Evolutionary conservation across 345 rosid genomes (phyloP).

Genomic region (Eucalyptus brandiana): DNA sequence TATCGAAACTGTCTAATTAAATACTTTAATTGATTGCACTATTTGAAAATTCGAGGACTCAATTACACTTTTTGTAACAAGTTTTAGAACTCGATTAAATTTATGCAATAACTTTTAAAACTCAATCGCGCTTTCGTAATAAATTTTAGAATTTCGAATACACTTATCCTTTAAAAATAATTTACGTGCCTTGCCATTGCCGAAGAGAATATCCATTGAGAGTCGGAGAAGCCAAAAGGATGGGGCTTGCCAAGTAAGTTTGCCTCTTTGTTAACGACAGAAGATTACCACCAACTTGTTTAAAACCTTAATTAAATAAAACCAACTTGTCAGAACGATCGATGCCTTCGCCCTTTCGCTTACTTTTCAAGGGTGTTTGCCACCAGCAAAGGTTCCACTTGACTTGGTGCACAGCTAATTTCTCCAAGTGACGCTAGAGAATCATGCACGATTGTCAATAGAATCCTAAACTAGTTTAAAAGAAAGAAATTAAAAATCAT

Average conservation of each 20-base stretch:
- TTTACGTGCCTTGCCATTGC: not conserved
- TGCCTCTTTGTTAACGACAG: not conserved
- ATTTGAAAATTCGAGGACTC: too few relatives aligned
- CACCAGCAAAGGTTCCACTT: not conserved
- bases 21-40: not conserved
- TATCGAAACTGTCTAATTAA: rapidly evolving
- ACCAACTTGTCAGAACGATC: not conserved
- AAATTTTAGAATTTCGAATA: too few relatives aligned
- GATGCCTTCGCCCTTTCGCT: not conserved
- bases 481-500: not conserved
- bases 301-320: not conserved
- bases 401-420: not conserved
- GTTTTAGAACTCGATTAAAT: too few relatives aligned
- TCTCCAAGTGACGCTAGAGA: not conserved
- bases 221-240: not conserved
- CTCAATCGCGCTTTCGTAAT: rapidly evolving
- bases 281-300: not conserved
- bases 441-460: not conserved
- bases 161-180: too few relatives aligned
- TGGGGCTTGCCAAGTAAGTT: not conserved
- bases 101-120: rapidly evolving
- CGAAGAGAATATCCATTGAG: not conserved
- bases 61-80: rapidly evolving
- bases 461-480: not conserved
- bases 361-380: not conserved